Conservation (phyloP, 177 flowering plant species). For the Vitis hybrid region DNA sequence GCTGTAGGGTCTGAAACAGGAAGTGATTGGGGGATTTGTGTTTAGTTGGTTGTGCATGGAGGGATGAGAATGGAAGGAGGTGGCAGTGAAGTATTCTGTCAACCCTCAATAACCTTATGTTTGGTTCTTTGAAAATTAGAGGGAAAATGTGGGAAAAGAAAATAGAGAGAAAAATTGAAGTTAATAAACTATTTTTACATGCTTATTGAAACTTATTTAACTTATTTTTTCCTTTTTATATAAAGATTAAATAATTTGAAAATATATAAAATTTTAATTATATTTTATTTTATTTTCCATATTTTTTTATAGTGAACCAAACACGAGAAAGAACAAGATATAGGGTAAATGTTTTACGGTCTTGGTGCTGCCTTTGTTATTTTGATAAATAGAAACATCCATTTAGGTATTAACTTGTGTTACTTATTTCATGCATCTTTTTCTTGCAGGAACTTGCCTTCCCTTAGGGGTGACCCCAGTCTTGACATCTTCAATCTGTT, state of each 20-base stretch:
- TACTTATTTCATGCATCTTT: not conserved
- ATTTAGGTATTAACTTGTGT: not conserved
- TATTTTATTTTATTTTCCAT: no score
- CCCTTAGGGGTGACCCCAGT: slow-evolving; percentile 12
- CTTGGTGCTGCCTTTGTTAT: not conserved
- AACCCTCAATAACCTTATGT: not conserved
- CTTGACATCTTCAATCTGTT: slow-evolving; percentile 16
- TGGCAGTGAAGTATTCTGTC: not conserved
- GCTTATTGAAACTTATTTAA: no score
- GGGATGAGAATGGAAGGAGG: not conserved
- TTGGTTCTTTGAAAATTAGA: no score
- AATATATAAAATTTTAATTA: no score
- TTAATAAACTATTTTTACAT: no score
- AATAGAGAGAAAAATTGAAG: no score
- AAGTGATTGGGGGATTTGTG: not conserved
- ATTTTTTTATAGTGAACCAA: no score
- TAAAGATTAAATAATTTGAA: no score
- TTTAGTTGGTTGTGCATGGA: no score
- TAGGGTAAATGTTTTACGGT: not conserved
- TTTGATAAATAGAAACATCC: not conserved
- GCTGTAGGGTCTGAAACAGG: not conserved
- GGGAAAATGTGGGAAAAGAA: no score
- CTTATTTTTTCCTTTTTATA: no score
- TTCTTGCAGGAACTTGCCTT: slow-evolving; percentile 14
- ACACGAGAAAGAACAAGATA: no score